Evolutionary conservation across 139 green algal genomes (phyloP).

Genomic region (Tetraselmis striata): DNA sequence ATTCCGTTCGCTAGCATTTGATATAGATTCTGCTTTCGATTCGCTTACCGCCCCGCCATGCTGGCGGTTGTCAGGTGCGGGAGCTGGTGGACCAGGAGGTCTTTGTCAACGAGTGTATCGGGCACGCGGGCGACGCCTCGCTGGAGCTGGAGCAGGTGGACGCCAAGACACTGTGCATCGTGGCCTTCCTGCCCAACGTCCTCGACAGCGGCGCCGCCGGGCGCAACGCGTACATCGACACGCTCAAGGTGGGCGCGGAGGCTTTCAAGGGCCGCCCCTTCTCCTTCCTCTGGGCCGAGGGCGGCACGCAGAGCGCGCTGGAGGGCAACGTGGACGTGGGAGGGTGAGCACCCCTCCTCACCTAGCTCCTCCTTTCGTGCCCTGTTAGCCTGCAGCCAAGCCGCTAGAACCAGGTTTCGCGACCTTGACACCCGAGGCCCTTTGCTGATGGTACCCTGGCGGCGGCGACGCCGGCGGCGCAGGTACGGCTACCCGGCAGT

Average conservation of each 20-base stretch:
- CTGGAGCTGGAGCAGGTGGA: conserved; percentile 21
- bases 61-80: conserved; percentile 31
- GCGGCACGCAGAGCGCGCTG: conserved; percentile 53
- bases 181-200: conserved; percentile 88
- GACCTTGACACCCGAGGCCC: no score
- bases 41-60: no score
- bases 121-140: conserved; percentile 23
- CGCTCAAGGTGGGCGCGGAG: conserved; percentile 51
- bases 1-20: no score
- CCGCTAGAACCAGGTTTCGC: no score
- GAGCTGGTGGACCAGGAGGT: conserved; percentile 60
- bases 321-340: conserved; percentile 75
- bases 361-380: neutral
- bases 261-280: conserved; percentile 67
- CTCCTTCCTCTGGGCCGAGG: conserved; percentile 75
- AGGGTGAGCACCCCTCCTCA: conserved; percentile 56
- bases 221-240: conserved; percentile 57
- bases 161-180: conserved; percentile 57
- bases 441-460: no score
- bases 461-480: no score
- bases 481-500: conserved; percentile 69
- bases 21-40: no score
- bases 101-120: conserved; percentile 55
- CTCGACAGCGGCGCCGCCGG: conserved; percentile 71
- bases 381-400: neutral